Evolutionary conservation across 2,329 filamentous ascomycete genomes (phyloP).

Genomic region (Tricladium varicosporioides): DNA sequence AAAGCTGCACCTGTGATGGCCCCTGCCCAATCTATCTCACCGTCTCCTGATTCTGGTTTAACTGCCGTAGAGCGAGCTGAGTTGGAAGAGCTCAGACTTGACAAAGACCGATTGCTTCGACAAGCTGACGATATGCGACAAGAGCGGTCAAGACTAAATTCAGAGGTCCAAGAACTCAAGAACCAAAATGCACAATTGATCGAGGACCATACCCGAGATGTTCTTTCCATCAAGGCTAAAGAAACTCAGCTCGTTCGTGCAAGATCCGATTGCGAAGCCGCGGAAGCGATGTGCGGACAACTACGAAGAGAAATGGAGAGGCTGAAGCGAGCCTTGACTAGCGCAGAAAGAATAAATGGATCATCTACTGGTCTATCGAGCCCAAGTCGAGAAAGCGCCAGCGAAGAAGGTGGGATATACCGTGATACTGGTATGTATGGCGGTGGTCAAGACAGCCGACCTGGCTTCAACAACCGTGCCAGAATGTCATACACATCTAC

Average conservation of each 20-base stretch:
- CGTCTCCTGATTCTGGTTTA: conserved; percentile 63
- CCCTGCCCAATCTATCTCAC: conserved; percentile 50
- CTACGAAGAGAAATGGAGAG: conserved; percentile 87
- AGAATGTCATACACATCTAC: conserved; percentile 61
- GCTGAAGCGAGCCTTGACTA: conserved; percentile 79
- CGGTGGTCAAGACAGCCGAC: conserved; percentile 23
- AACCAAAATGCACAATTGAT: conserved; percentile 96
- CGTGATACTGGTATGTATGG: conserved; percentile 44
- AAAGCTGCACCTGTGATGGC: conserved; percentile 61
- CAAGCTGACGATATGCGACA: conserved; percentile 78
- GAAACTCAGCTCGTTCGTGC: conserved; percentile 95
- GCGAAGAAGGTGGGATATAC: conserved; percentile 60
- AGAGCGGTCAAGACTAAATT: conserved; percentile 77
- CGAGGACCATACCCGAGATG: conserved; percentile 93
- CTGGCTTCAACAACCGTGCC: conserved; percentile 24
- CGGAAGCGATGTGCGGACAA: conserved; percentile 81
- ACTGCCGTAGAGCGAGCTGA: conserved; percentile 85
- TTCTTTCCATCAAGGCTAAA: conserved; percentile 95
- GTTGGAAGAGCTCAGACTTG: conserved; percentile 79
- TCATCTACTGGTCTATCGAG: conserved; percentile 34
- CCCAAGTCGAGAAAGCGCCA: conserved; percentile 45
- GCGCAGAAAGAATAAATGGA: conserved; percentile 52
- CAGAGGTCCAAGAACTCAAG: conserved; percentile 90
- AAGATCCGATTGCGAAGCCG: conserved; percentile 82
- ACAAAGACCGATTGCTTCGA: conserved; percentile 75